A percentile compares a stretch with the other conserved stretches of the same genome.
Evolutionary conservation across 495 filamentous ascomycete species (phyloP).

Genomic region (Collariella sp.): DNA sequence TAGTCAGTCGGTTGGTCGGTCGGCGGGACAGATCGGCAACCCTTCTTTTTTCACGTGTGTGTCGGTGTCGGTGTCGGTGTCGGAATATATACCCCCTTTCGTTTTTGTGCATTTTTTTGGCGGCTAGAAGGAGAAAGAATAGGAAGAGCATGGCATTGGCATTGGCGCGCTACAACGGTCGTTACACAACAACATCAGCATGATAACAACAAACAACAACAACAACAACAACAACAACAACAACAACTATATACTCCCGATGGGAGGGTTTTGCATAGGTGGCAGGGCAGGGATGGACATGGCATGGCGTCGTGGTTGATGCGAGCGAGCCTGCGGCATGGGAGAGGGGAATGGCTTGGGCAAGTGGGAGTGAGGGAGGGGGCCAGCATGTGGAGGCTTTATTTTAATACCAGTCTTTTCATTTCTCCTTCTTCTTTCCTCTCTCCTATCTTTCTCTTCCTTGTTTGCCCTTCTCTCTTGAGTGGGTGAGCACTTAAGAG

Average conservation of each 20-base stretch:
- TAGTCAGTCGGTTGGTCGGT: background rate
- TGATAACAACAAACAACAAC: background rate
- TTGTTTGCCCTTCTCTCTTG: background rate
- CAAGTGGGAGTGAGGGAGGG: too few species aligned
- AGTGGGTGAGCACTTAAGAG: too few species aligned
- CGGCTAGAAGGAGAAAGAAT: too few species aligned
- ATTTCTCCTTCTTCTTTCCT: background rate
- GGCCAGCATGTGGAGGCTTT: background rate
- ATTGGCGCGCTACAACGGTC: background rate
- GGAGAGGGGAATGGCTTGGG: too few species aligned
- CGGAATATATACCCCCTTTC: conserved; percentile 12
- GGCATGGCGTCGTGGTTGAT: background rate
- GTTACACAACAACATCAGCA: background rate
- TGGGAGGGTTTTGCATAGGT: background rate
- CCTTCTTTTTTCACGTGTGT: background rate
- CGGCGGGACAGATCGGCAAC: too few species aligned
- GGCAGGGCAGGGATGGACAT: conserved; percentile 10
- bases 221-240: background rate
- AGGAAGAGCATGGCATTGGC: background rate
- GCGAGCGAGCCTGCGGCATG: too few species aligned
- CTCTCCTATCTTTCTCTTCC: background rate
- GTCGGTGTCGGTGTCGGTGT: background rate
- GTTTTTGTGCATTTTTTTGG: background rate
- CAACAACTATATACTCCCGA: background rate
- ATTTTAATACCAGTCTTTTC: background rate